A percentile compares a stretch with the other conserved stretches of the same genome.
Conservation (phyloP, 2,329 filamentous ascomycete genomes). For the Penicillium sp. region DNA sequence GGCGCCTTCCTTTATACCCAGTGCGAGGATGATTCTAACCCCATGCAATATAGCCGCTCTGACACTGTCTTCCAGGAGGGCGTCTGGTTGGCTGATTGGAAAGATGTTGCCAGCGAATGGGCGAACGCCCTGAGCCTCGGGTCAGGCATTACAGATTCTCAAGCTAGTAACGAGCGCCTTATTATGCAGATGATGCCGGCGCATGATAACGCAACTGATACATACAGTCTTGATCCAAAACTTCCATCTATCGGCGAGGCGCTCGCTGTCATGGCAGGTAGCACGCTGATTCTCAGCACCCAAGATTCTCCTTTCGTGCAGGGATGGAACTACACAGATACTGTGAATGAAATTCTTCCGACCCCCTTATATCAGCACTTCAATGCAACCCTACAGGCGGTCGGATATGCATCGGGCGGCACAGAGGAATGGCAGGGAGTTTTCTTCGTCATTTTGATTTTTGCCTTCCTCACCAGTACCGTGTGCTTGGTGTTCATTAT, state of each 20-base stretch:
- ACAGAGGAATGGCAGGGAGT: slow-evolving; percentile 60
- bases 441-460: slow-evolving; percentile 66
- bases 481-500: slow-evolving; percentile 66
- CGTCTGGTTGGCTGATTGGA: slow-evolving; percentile 52
- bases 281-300: slow-evolving; percentile 63
- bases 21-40: slow-evolving; percentile 61
- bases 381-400: slow-evolving; percentile 61
- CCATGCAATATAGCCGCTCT: slow-evolving; percentile 56
- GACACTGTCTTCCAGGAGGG: slow-evolving; percentile 35
- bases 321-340: slow-evolving; percentile 51
- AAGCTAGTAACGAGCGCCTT: slow-evolving; percentile 61
- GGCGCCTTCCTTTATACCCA: slow-evolving; percentile 61
- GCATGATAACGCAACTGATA: slow-evolving; percentile 28
- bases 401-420: slow-evolving; percentile 71
- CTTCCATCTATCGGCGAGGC: slow-evolving; percentile 73
- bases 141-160: slow-evolving; percentile 55
- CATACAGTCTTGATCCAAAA: slow-evolving; percentile 45
- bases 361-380: slow-evolving; percentile 59
- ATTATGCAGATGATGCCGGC: slow-evolving; percentile 56
- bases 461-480: slow-evolving; percentile 67
- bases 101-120: slow-evolving; percentile 57
- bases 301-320: slow-evolving; percentile 62
- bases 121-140: slow-evolving; percentile 56
- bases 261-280: slow-evolving; percentile 67
- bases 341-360: slow-evolving; percentile 34